phyloP scores from a whole-genome alignment of 2,329 filamentous ascomycete genomes.

The Dothiorella sarmentorum region DNA sequence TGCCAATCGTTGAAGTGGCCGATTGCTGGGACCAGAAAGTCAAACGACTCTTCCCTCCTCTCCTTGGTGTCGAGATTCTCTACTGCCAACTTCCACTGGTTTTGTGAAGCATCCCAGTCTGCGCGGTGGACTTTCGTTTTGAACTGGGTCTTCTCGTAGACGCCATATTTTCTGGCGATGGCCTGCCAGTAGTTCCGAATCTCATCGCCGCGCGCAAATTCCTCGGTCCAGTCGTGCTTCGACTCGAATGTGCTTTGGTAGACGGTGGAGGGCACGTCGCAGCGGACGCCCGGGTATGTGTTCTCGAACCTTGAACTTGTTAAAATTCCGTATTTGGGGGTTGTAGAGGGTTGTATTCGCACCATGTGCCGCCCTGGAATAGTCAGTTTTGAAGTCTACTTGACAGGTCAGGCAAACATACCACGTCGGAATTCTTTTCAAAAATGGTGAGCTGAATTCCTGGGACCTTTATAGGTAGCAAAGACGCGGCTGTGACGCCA shows the following conservation, averaged over 20 bases:
- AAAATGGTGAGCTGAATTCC: conserved; percentile 62
- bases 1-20: conserved; percentile 59
- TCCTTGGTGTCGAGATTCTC: conserved; percentile 40
- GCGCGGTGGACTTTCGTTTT: conserved; percentile 54
- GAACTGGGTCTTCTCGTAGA: conserved; percentile 58
- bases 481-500: conserved; percentile 61
- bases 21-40: conserved; percentile 61
- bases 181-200: conserved; percentile 65
- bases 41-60: conserved; percentile 48
- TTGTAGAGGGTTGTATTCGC: not conserved
- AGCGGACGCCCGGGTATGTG: conserved; percentile 62
- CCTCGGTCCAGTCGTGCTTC: conserved; percentile 66
- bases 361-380: conserved; percentile 10
- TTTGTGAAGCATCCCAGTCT: conserved; percentile 52
- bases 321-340: conserved; percentile 4
- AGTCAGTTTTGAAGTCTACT: conserved; percentile 36
- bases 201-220: conserved; percentile 64
- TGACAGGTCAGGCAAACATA: conserved; percentile 38
- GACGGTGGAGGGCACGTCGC: conserved; percentile 66
- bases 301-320: conserved; percentile 35
- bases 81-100: conserved; percentile 58
- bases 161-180: conserved; percentile 60
- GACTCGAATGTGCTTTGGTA: conserved; percentile 67
- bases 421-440: conserved; percentile 66
- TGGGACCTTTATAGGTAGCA: conserved; percentile 67